Conservation (phyloP, 352 stramenopile genomes). For the Pythium dissimile region DNA sequence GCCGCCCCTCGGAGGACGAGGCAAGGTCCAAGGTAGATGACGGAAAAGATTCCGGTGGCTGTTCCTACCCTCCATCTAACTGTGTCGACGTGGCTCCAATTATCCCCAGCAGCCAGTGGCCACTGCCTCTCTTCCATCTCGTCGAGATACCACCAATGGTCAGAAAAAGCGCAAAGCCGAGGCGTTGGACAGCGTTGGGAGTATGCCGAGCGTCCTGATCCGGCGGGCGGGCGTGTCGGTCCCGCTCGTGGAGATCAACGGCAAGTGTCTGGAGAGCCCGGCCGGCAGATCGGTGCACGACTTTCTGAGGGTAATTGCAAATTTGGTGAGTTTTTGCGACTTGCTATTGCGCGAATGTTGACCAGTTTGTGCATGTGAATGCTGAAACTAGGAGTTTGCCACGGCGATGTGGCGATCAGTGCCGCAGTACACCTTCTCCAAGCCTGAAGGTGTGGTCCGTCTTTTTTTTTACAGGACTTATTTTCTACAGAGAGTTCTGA, state of each 20-base stretch:
- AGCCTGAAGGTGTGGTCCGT: conserved; percentile 14
- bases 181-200: neutral
- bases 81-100: too few species aligned
- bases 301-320: conserved; percentile 20
- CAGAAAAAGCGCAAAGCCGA: conserved; percentile 14
- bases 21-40: neutral
- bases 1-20: neutral
- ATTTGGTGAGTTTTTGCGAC: neutral
- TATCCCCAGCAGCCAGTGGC: too few species aligned
- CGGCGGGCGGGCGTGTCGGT: neutral
- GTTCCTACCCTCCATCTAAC: too few species aligned
- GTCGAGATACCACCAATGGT: neutral
- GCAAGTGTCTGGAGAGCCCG: conserved; percentile 14
- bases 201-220: neutral
- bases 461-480: neutral
- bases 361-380: neutral
- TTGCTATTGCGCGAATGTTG: too few species aligned
- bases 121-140: too few species aligned
- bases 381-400: conserved; percentile 25
- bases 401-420: conserved; percentile 9
- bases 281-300: conserved; percentile 17
- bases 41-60: neutral
- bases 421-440: conserved; percentile 25
- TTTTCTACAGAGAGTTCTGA: too few species aligned
- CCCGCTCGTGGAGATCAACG: conserved; percentile 21